Evolutionary conservation across 495 filamentous ascomycete species (phyloP), one percentile per base, ranked within the genome.

Genomic region (Penicillium ucsense): DNA sequence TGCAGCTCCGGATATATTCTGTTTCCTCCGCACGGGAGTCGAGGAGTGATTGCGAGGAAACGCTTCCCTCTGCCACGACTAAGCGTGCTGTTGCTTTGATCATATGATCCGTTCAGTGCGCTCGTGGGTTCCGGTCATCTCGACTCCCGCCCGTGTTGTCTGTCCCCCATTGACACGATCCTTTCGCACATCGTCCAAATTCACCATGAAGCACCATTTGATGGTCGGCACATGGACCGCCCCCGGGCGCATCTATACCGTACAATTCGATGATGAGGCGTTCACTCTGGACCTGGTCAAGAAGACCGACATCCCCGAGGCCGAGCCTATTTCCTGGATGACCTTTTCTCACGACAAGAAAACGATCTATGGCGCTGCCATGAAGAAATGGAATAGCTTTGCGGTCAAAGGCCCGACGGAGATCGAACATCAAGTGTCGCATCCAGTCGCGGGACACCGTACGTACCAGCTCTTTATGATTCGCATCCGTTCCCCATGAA

Each of bases 281-380:
- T 67, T 86, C 42, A 83, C 76, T 4, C 62, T 90, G 52, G 75
- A 82, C 48, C 53, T 89, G 62, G 62, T 89, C 59, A 87, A 89
- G 73, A 81, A 81, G 51, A 89, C 85, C 8, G 76, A 81, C 38
- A 89, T 89, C 49, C 84, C 85, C 6, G 67, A 84, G 35, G 82
- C 88, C 40, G 85, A 92, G 68, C 83, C 87, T 3, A 90, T 92
- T 57, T 89, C 85, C 54, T 92, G 87, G 87, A 89, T 92, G 82
- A 83, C 84, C 36, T 88, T 90, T 56, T 83, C 87, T 75, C 85
- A 92, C 61, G 70, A 76, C 47, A 85, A 82, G 64, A 88, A 88
- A 65, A 81, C 85, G 63, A 83, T 92, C 52, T 92, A 90, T 65
- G 87, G 87, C 54, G 82, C 86, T 4, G 82, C 85, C 49, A 88